These are phyloP conservation scores for Dictyophora rubrovolvata DNA, from an alignment of 768 basidiomycete genomes.

Conservation along the genomic window DNA sequence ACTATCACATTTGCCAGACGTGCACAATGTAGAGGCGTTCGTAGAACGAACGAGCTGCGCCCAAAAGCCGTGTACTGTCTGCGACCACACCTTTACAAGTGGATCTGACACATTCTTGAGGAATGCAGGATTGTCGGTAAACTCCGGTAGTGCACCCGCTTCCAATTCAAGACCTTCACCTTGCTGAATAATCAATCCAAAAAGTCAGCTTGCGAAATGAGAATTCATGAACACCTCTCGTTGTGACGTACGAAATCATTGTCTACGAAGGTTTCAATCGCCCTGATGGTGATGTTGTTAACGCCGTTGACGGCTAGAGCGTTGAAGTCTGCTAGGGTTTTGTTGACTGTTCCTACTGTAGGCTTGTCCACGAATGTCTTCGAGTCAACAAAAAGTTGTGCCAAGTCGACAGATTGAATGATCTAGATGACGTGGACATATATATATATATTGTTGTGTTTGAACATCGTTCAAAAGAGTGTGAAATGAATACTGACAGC, in stretches of 20 bases:
- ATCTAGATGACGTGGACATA: slow-evolving; percentile 33
- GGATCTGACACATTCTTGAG: slow-evolving; percentile 61
- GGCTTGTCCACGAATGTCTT: slow-evolving; percentile 92
- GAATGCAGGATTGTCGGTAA: slow-evolving; percentile 55
- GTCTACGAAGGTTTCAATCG: slow-evolving; percentile 61
- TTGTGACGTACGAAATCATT: slow-evolving; percentile 45
- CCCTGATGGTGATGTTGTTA: slow-evolving; percentile 45
- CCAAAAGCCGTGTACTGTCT: slow-evolving; percentile 84
- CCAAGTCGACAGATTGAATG: slow-evolving; percentile 79
- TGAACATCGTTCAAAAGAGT: neutral
- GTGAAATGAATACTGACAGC: slow-evolving; percentile 32
- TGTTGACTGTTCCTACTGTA: slow-evolving; percentile 52
- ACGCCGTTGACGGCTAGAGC: slow-evolving; percentile 29
- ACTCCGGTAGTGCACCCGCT: slow-evolving; percentile 48
- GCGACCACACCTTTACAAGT: slow-evolving; percentile 58
- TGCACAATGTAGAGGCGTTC: slow-evolving; percentile 58
- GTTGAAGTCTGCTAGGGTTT: slow-evolving; percentile 60
- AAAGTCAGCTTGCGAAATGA: neutral
- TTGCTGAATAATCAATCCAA: slow-evolving; percentile 17
- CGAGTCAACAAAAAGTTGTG: slow-evolving; percentile 61
- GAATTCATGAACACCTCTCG: neutral
- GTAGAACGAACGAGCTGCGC: slow-evolving; percentile 65
- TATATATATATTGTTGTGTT: neutral
- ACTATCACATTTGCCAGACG: slow-evolving; percentile 58
- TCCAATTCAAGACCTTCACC: slow-evolving; percentile 83